Conservation (phyloP, 805 yeast genomes). For the Candida pini region DNA sequence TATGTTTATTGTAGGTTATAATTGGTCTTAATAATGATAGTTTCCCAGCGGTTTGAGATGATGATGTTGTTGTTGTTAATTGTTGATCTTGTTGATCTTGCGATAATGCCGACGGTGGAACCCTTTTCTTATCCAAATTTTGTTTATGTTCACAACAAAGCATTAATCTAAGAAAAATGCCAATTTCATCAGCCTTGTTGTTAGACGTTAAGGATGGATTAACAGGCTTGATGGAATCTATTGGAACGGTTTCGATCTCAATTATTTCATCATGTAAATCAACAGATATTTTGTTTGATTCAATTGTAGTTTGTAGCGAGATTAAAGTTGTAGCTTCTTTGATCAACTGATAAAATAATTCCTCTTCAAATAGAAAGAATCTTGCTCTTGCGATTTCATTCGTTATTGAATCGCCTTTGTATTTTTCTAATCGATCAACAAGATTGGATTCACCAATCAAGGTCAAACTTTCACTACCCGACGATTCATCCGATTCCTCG, state of each 20-base stretch:
- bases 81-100: conserved; percentile 24
- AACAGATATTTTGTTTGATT: conserved; percentile 57
- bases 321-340: conserved; percentile 69
- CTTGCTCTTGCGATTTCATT: conserved; percentile 64
- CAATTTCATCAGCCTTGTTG: conserved; percentile 47
- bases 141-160: conserved; percentile 53
- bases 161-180: conserved; percentile 50
- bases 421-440: conserved; percentile 14
- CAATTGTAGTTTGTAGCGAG: conserved; percentile 62
- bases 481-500: too few species aligned
- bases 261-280: conserved; percentile 62
- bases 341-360: conserved; percentile 69
- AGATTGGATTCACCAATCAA: conserved; percentile 53
- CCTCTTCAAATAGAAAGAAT: conserved; percentile 79
- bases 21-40: conserved; percentile 48
- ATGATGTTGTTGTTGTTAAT: conserved; percentile 4
- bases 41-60: too few species aligned
- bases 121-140: conserved; percentile 36
- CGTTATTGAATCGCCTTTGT: conserved; percentile 10
- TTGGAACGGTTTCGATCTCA: conserved; percentile 62
- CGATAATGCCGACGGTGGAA: conserved; percentile 42
- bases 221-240: conserved; percentile 25
- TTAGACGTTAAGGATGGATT: conserved; percentile 23
- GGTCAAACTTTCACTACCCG: conserved; percentile 42
- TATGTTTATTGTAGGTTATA: conserved; percentile 55